Base-by-base conservation (phyloP, 495 filamentous ascomycete species). In the Terfezia claveryi region DNA sequence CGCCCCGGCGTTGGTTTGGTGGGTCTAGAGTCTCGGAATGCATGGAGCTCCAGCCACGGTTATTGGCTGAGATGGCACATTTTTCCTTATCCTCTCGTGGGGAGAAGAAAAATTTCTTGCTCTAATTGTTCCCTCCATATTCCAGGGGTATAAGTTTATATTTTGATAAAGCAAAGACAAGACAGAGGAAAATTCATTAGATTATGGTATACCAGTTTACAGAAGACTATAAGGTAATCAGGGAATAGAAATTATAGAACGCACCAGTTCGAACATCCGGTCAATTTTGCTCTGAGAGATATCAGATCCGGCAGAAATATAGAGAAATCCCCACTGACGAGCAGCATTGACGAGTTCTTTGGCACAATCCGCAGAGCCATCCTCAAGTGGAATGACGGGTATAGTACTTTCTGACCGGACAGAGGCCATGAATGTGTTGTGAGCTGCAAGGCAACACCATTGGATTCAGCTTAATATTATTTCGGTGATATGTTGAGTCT, bases 31-130 rank as follows among this genome's bases (percentile, higher is more conserved):
- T 89, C 66, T 98, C 89, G 9, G 78, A 75, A 62, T 91, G 83
- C 83, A 93, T 88, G 5, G 77, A 77, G 2, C 80, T 77, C 91
- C 91, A 98, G 23, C 89, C 91, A 37, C 78, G 77, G 59, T 96
- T 95, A 71, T 82, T 82, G 44, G 77, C 74, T 56, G 78, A 72
- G 55, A 94, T 91, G 17, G 73, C 73, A 65, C 79, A 91, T 59
- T 69, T 68, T 52, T 79, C 71, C 68, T 95, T 96, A 55, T 87
- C 82, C 54, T 76, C 73, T 0, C 69, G 55, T 0, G 87, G 80
- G 9, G 80, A 80, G 0, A 70, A 68, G 68, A 96, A 95, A 66
- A 96, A 84, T 55, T 72, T 72, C 62, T 76, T 78, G 23, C 85
- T 88, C 87, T 87, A 57, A 27, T 32, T 32, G 27, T 32, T 20